Evolutionary conservation across 202 grass and related monocot species (phyloP).

Genomic region (Schoenoplectus tabernaemontani): DNA sequence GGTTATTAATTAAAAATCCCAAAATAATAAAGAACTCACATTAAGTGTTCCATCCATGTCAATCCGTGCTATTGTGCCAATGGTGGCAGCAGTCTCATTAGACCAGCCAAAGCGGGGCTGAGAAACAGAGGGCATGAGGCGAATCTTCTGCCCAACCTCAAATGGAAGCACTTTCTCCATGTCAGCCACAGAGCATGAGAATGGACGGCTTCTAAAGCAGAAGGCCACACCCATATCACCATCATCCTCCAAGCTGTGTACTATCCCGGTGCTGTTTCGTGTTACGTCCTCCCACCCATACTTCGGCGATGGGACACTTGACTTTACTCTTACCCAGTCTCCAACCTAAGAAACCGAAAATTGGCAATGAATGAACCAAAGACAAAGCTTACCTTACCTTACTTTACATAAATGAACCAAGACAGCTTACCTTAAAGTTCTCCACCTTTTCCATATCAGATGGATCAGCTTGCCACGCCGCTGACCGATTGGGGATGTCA

Average conservation of each 20-base stretch:
- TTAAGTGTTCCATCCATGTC: conserved; percentile 99
- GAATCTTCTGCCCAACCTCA: conserved; percentile 82
- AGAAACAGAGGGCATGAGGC: conserved; percentile 76
- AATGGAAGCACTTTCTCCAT: conserved; percentile 79
- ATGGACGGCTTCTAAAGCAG: conserved; percentile 80
- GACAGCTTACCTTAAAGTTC: conserved; percentile 58
- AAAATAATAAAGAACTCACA: conserved; percentile 28
- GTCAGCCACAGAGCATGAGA: conserved; percentile 82
- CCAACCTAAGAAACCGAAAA: conserved; percentile 51
- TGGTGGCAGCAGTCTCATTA: conserved; percentile 88
- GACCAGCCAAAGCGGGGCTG: conserved; percentile 92
- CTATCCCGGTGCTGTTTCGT: conserved; percentile 71
- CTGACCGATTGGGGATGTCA: conserved; percentile 62
- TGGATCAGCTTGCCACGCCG: conserved; percentile 81
- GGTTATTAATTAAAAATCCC: not conserved
- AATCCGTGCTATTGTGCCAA: conserved; percentile 77
- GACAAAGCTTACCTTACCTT: no score
- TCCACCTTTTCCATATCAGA: conserved; percentile 99
- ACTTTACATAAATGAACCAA: not conserved
- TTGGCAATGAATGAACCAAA: conserved; percentile 5
- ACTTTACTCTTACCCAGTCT: conserved; percentile 94
- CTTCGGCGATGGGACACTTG: conserved; percentile 87
- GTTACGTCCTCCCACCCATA: conserved; percentile 98
- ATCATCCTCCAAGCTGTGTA: conserved; percentile 95
- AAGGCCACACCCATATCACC: conserved; percentile 94